Conservation (phyloP, 345 rosid species). For the Laguncularia racemosa region DNA sequence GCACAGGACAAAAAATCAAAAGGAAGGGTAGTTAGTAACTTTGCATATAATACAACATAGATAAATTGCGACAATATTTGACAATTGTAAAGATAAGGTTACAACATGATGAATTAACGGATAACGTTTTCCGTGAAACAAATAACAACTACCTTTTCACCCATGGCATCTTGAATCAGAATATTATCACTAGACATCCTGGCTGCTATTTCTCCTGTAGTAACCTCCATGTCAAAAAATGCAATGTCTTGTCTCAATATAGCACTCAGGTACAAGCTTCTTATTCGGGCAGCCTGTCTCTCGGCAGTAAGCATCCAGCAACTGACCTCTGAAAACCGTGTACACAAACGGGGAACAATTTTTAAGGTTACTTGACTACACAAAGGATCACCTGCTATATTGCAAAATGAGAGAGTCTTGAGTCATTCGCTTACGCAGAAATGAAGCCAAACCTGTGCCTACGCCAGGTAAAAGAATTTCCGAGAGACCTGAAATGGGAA, state of each 20-base stretch:
- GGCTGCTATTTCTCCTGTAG: neutral
- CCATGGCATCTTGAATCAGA: slow-evolving; percentile 3
- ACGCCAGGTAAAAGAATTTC: slow-evolving; percentile 54
- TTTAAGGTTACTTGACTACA: too few relatives aligned
- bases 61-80: too few relatives aligned
- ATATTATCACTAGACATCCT: slow-evolving; percentile 4
- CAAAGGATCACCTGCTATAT: too few relatives aligned
- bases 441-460: slow-evolving; percentile 40
- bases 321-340: neutral
- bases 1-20: too few relatives aligned
- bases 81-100: too few relatives aligned
- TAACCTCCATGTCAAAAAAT: neutral
- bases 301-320: slow-evolving; percentile 1
- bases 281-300: neutral
- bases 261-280: neutral
- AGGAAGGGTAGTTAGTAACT: too few relatives aligned
- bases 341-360: too few relatives aligned
- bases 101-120: too few relatives aligned
- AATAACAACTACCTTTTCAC: neutral
- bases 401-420: too few relatives aligned
- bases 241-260: slow-evolving; percentile 5
- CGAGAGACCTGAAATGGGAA: slow-evolving; percentile 32
- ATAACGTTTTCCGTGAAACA: too few relatives aligned
- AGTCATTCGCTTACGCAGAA: too few relatives aligned
- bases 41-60: too few relatives aligned